phyloP scores from a whole-genome alignment of 768 basidiomycete species.

The Clitopilus passeckerianus region DNA sequence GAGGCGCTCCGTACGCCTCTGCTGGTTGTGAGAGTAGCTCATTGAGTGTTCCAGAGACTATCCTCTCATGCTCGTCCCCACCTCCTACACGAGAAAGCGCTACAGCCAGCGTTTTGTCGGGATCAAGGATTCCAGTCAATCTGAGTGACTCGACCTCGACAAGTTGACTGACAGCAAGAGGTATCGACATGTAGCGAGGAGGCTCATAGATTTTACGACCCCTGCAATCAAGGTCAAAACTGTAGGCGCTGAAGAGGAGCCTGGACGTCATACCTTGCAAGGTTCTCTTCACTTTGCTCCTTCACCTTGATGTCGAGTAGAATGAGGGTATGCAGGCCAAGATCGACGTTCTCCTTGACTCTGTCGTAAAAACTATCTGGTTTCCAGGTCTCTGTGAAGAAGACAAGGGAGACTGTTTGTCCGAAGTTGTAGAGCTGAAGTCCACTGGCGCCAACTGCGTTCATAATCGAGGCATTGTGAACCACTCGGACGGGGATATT shows the following conservation, averaged over 20 bases:
- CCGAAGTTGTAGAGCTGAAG: conserved; percentile 98
- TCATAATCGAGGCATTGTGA: conserved; percentile 98
- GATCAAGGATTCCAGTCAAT: conserved; percentile 42
- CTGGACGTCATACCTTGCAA: conserved; percentile 62
- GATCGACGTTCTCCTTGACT: conserved; percentile 79
- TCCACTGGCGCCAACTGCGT: conserved; percentile 89
- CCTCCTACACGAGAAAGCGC: conserved; percentile 77
- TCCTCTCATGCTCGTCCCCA: conserved; percentile 60
- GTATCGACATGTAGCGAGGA: conserved; percentile 94
- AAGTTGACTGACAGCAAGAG: conserved; percentile 80
- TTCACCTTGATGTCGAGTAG: conserved; percentile 97
- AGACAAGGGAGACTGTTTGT: conserved; percentile 92
- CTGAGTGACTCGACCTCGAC: conserved; percentile 58
- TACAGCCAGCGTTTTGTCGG: conserved; percentile 62
- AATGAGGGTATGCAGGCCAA: conserved; percentile 94
- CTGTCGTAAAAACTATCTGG: conserved; percentile 95
- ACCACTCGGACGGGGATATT: conserved; percentile 79
- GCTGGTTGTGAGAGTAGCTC: conserved; percentile 66
- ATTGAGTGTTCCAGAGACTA: conserved; percentile 79
- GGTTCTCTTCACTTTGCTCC: conserved; percentile 95
- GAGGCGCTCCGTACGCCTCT: conserved; percentile 74
- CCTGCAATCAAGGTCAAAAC: conserved; percentile 32
- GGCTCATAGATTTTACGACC: conserved; percentile 96
- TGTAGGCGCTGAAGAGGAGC: background rate
- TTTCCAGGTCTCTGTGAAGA: conserved; percentile 97